These are phyloP conservation scores for Eimeria mitis DNA, from an alignment of 169 alveolate species.

Conservation along the genomic window DNA sequence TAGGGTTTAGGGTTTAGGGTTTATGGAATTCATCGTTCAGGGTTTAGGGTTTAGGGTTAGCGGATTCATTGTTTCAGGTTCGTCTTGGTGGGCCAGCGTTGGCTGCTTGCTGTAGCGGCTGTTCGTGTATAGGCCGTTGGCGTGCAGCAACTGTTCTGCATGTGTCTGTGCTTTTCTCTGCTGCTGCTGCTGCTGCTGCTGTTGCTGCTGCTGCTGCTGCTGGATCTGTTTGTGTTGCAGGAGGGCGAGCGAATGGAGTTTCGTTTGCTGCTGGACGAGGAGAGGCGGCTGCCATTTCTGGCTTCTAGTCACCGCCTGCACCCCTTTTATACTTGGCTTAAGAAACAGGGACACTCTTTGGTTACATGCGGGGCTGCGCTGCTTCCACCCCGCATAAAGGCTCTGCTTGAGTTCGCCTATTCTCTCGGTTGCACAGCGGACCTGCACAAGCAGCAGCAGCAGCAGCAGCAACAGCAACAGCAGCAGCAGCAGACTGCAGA, in stretches of 20 bases:
- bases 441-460: slow-evolving; percentile 21
- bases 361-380: slow-evolving; percentile 25
- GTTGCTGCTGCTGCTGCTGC: background rate
- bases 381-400: slow-evolving; percentile 47
- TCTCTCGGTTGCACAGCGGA: background rate
- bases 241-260: slow-evolving; percentile 83
- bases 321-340: slow-evolving; percentile 69
- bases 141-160: background rate
- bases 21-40: background rate
- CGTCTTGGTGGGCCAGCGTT: background rate
- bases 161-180: background rate
- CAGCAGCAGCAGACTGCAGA: background rate
- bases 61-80: background rate
- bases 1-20: background rate
- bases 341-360: slow-evolving; percentile 55
- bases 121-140: background rate
- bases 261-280: slow-evolving; percentile 67
- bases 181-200: background rate
- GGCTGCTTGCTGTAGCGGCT: background rate
- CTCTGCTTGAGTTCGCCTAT: slow-evolving; percentile 30
- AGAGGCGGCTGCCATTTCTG: slow-evolving; percentile 63
- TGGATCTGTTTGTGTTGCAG: background rate
- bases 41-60: background rate
- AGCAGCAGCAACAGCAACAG: background rate
- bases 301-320: slow-evolving; percentile 71